Conservation (phyloP, 2,329 filamentous ascomycete species). For the Colletotrichum noveboracense region DNA sequence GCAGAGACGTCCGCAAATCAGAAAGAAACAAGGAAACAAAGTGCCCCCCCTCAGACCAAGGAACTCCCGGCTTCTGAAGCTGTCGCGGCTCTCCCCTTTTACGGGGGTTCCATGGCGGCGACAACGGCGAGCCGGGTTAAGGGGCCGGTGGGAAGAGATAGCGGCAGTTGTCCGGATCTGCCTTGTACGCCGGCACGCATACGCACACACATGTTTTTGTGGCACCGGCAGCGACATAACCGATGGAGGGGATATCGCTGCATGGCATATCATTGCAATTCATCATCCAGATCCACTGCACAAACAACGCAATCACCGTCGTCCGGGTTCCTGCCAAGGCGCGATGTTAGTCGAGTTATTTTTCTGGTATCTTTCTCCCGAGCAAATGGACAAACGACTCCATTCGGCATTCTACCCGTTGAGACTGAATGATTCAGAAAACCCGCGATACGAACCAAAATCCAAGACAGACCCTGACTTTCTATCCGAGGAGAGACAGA, state of each 20-base stretch:
- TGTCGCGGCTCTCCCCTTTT: slow-evolving; percentile 7
- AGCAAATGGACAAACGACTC: not conserved
- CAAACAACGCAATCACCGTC: not conserved
- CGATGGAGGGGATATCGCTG: not conserved
- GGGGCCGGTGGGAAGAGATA: slow-evolving; percentile 6
- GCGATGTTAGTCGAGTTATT: not conserved
- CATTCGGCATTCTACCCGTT: not conserved
- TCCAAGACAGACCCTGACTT: not conserved
- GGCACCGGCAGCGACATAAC: not conserved
- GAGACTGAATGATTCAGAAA: not conserved
- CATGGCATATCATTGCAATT: slow-evolving; percentile 5
- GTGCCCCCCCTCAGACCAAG: not conserved
- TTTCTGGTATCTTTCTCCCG: not conserved
- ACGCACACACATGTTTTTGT: not conserved
- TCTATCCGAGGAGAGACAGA: not conserved
- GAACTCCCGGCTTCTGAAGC: slow-evolving; percentile 2
- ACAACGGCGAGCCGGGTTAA: slow-evolving; percentile 12
- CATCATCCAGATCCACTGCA: not conserved
- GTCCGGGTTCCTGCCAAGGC: slow-evolving; percentile 9
- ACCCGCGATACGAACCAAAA: not conserved
- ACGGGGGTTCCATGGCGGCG: slow-evolving; percentile 9
- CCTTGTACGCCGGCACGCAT: not conserved
- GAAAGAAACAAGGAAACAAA: slow-evolving; percentile 12
- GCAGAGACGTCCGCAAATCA: slow-evolving; percentile 7
- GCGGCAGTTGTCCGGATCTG: slow-evolving; percentile 16